A percentile compares a stretch with the other conserved stretches of the same genome.
Evolutionary conservation across 2,329 filamentous ascomycete genomes (phyloP).

Genomic region (Penicillium sp.): DNA sequence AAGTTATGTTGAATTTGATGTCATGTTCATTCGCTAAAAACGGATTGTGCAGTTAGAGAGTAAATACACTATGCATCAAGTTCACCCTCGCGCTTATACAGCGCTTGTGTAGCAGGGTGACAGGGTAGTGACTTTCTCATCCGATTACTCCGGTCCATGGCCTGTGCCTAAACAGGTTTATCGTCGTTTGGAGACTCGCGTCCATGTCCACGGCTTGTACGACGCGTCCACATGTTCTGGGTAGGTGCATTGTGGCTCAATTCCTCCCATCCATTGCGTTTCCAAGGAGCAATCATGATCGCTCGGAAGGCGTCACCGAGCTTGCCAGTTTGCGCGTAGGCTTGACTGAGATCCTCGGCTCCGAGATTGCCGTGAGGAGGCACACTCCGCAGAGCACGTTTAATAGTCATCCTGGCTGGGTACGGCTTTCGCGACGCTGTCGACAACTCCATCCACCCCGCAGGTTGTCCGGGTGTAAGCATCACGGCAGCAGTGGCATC

Average conservation of each 20-base stretch:
- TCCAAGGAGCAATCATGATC: constrained; percentile 81
- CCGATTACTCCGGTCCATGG: neutral
- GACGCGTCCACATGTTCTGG: neutral
- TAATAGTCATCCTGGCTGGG: constrained; percentile 73
- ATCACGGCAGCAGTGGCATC: constrained; percentile 76
- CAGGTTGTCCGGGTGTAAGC: constrained; percentile 73
- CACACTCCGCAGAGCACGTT: constrained; percentile 71
- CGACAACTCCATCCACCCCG: constrained; percentile 77
- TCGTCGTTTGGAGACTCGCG: neutral
- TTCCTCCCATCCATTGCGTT: constrained; percentile 60
- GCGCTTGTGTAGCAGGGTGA: neutral
- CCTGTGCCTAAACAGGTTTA: neutral
- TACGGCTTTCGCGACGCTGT: constrained; percentile 54
- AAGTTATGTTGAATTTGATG: neutral
- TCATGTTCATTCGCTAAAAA: neutral
- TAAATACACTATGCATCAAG: neutral
- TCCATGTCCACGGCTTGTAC: too few species aligned
- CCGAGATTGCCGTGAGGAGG: constrained; percentile 69
- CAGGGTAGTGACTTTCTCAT: constrained; percentile 3
- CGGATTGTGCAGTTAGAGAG: neutral
- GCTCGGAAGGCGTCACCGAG: constrained; percentile 73
- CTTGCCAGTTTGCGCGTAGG: constrained; percentile 71
- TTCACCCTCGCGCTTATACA: neutral
- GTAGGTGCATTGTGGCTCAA: constrained; percentile 28
- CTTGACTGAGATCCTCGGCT: constrained; percentile 66